Evolutionary conservation across 768 basidiomycete species (phyloP).

Genomic region (Chlorophyllum brunneum): DNA sequence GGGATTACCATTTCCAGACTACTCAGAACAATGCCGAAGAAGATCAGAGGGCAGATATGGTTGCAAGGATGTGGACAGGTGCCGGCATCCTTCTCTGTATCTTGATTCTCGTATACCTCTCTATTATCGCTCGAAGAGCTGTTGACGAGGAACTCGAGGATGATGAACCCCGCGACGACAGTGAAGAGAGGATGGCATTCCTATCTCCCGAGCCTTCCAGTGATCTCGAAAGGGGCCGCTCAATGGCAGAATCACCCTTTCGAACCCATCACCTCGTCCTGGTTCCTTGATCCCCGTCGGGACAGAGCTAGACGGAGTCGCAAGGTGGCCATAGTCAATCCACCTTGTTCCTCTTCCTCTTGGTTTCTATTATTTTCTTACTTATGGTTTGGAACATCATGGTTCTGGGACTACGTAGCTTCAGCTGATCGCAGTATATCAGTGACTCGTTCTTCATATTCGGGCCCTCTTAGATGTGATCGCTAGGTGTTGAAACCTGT

Average conservation of each 20-base stretch:
- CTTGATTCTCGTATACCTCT: conserved; percentile 75
- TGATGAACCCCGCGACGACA: conserved; percentile 28
- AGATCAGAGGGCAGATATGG: conserved; percentile 43
- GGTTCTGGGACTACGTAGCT: conserved; percentile 5
- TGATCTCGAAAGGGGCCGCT: conserved; percentile 31
- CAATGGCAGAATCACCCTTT: conserved; percentile 50
- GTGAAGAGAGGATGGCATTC: conserved; percentile 55
- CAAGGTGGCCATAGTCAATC: conserved; percentile 13
- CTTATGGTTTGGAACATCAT: conserved; percentile 4
- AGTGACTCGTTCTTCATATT: not conserved
- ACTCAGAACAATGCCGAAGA: conserved; percentile 25
- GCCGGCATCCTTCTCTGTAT: conserved; percentile 69
- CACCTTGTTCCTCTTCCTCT: not conserved
- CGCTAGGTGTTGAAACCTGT: conserved; percentile 5
- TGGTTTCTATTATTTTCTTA: not conserved
- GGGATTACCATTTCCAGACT: conserved; percentile 49
- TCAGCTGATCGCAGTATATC: not conserved
- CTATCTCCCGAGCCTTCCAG: conserved; percentile 31
- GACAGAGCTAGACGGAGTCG: conserved; percentile 4
- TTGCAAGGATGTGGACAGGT: conserved; percentile 61
- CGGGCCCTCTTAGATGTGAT: conserved; percentile 2
- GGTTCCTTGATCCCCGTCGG: conserved; percentile 20
- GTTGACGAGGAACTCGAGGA: conserved; percentile 46
- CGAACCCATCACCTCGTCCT: conserved; percentile 24
- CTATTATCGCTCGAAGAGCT: conserved; percentile 69